Base-by-base conservation (phyloP, 202 grass and related monocot species). In the Carex sylvatica region DNA sequence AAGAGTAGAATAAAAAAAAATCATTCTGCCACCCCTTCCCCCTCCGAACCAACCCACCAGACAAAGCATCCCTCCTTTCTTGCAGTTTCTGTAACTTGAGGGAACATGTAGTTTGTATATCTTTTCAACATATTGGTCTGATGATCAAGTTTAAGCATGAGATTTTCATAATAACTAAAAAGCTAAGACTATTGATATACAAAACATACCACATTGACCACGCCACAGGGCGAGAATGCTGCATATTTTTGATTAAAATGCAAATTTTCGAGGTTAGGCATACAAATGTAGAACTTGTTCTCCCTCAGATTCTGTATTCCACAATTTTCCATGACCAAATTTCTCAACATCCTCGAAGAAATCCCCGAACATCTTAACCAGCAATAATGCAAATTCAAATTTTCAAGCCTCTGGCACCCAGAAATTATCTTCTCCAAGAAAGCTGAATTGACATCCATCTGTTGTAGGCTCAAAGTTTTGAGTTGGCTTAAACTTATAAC, bases 321-420 rank as follows among this genome's bases (percentile, higher is more conserved):
- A 33, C 78, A 81, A 52, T 81, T 64, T 66, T 81, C 78, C 61
- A 81, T 11, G 38, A 81, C 78, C 44, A 81, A 81, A 30, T 49
- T 51, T 66, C 40, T 65, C 78, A 81, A 81, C 31, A 44, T n/a
- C 2, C 8, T 51, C 0, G 78, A 81, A 66, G 30, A 66, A 81
- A 81, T 52, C 31, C 61, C 59, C 7, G 36, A 81, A 81, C 44
- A 81, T 20, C 16, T 64, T 28, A 65, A 14, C 36, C 7, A 18
- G 26, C 78, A 81, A 81, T 8, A 66, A 15, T 81, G 78, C 61
- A 81, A 81, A 52, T 81, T 81, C 38, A 81, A 65, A 66, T 51
- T 51, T 28, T 81, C 58, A 49, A 81, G 61, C 22, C 24, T 44
- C n/a, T 20, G 42, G 62, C 78, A 81, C 18, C 78, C 78, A 23